phyloP scores from a whole-genome alignment of 2,329 filamentous ascomycete species.

The Neofusicoccum umdonicola region DNA sequence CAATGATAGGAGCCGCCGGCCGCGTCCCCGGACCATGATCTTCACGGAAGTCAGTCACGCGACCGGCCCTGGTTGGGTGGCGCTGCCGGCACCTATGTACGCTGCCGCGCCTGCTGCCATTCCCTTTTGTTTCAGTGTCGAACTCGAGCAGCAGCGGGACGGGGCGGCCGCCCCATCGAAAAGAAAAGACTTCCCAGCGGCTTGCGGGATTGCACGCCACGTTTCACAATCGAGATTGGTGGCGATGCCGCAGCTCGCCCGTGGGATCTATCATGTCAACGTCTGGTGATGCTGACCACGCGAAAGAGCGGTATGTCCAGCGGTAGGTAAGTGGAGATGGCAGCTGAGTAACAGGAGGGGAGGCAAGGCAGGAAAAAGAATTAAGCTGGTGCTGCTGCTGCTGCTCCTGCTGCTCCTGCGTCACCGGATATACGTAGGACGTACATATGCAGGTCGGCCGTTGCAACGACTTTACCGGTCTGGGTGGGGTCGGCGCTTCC shows the following conservation, averaged over 20 bases:
- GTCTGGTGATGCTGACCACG: background rate
- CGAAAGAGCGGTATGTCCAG: background rate
- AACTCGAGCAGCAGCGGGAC: too few species aligned
- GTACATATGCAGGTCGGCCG: constrained; percentile 1
- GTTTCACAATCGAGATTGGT: constrained; percentile 2
- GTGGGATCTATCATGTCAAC: background rate
- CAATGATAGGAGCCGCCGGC: background rate
- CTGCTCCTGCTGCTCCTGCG: background rate
- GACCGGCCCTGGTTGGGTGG: background rate
- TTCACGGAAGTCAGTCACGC: constrained; percentile 12
- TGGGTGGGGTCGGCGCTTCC: background rate
- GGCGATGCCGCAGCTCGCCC: background rate
- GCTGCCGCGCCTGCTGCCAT: background rate
- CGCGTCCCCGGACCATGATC: background rate
- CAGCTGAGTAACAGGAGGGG: background rate
- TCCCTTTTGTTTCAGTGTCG: background rate
- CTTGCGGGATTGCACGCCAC: background rate
- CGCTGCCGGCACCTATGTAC: background rate
- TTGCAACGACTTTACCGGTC: background rate
- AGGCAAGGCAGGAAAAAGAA: background rate
- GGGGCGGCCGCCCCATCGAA: background rate
- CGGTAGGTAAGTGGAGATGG: background rate
- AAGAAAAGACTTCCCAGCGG: background rate
- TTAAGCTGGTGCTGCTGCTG: background rate
- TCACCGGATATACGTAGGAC: too few species aligned